These are phyloP conservation scores for Trichophyton simii DNA, from an alignment of 2,329 filamentous ascomycete genomes.

Conservation along the genomic window DNA sequence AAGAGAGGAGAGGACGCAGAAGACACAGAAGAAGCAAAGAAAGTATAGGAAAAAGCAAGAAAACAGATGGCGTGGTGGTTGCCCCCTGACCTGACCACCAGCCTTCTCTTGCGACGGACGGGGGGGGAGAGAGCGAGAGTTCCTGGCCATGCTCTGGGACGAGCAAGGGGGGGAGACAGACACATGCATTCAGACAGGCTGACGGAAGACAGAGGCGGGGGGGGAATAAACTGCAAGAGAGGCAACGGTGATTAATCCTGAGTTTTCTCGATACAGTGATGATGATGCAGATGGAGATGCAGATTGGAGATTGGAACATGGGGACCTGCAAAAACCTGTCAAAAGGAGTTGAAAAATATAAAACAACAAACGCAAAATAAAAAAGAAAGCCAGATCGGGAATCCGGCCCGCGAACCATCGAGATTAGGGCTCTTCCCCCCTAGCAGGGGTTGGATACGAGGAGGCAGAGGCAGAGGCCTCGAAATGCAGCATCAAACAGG, in stretches of 20 bases:
- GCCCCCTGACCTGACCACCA: not conserved
- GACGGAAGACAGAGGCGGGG: no score
- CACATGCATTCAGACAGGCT: no score
- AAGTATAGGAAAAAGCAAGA: not conserved
- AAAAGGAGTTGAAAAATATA: not conserved
- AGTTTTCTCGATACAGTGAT: not conserved
- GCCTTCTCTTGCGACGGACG: not conserved
- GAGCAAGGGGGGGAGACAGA: not conserved
- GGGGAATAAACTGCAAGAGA: not conserved
- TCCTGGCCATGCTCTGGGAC: conserved; percentile 2
- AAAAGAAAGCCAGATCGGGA: conserved; percentile 1
- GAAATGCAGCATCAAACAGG: not conserved
- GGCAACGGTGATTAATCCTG: not conserved
- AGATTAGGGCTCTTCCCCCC: not conserved
- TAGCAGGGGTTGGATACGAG: conserved; percentile 2
- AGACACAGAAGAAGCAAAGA: not conserved
- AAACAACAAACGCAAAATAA: not conserved
- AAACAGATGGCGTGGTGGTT: not conserved
- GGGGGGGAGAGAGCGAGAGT: not conserved
- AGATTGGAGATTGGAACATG: not conserved
- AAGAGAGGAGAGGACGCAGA: not conserved
- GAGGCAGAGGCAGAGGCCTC: not conserved
- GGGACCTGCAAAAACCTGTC: not conserved
- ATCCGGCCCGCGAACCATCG: conserved; percentile 4
- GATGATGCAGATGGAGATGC: not conserved